These are phyloP conservation scores for Cutaneotrichosporon cutaneum DNA, from an alignment of 1,284 basidiomycete species.

Conservation along the genomic window DNA sequence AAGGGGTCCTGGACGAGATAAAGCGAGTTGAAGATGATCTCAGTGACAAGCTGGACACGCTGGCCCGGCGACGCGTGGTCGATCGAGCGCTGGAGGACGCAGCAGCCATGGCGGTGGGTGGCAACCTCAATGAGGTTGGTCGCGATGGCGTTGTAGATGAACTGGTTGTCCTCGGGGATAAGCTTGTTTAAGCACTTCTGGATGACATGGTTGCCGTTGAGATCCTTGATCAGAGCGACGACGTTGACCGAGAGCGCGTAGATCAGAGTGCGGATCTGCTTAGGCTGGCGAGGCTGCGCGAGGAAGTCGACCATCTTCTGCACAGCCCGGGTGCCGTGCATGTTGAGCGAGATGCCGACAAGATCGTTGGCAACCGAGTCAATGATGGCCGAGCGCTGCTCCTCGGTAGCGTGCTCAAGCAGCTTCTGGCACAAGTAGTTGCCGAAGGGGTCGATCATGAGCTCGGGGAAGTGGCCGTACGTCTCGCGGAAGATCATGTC, in stretches of 20 bases:
- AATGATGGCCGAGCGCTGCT: constrained; percentile 95
- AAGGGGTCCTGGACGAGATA: constrained; percentile 99
- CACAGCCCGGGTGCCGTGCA: constrained; percentile 99
- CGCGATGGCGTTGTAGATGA: constrained; percentile 99
- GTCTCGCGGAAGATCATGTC: constrained; percentile 99
- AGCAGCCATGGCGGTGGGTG: constrained; percentile 98
- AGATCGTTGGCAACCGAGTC: constrained; percentile 96
- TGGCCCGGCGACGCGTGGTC: constrained; percentile 89
- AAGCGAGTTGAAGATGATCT: constrained; percentile 97
- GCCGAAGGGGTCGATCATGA: constrained; percentile 99
- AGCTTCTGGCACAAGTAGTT: constrained; percentile 99
- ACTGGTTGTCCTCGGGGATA: constrained; percentile 97
- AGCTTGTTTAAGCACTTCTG: constrained; percentile 99
- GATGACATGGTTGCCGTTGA: constrained; percentile 98
- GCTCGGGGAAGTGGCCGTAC: constrained; percentile 93
- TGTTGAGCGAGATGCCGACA: constrained; percentile 97
- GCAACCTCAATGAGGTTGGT: constrained; percentile 99
- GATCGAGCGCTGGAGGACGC: constrained; percentile 96
- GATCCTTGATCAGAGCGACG: constrained; percentile 98
- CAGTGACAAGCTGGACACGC: constrained; percentile 93
- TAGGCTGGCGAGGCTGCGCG: constrained; percentile 80
- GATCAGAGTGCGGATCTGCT: constrained; percentile 96
- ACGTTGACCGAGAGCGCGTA: constrained; percentile 95
- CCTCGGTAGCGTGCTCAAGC: constrained; percentile 94
- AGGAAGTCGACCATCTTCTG: constrained; percentile 99